Conservation (phyloP, 768 basidiomycete species). For the Gautieria morchelliformis region DNA sequence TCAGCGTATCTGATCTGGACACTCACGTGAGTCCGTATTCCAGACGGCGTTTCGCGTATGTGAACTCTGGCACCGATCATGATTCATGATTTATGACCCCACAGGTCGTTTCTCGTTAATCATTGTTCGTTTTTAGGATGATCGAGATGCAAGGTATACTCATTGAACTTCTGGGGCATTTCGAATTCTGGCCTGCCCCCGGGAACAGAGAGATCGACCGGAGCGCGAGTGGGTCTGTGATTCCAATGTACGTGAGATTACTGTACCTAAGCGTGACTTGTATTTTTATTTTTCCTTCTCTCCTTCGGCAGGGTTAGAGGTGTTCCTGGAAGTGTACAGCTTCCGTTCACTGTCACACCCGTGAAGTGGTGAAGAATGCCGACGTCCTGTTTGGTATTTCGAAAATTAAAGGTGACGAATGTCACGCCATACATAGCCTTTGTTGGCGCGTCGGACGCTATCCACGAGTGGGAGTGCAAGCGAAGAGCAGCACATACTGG, state of each 20-base stretch:
- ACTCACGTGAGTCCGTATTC: too few relatives aligned
- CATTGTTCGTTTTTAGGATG: conserved; percentile 15
- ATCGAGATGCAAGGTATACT: conserved; percentile 27
- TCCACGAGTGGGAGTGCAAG: too few relatives aligned
- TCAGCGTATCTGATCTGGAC: too few relatives aligned
- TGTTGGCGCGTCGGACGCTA: too few relatives aligned
- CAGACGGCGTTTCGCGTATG: conserved; percentile 6
- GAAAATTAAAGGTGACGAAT: too few relatives aligned
- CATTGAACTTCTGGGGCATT: conserved; percentile 27
- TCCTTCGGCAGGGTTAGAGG: background rate
- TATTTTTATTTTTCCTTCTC: background rate
- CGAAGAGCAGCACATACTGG: too few relatives aligned
- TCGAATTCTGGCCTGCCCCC: conserved; percentile 23
- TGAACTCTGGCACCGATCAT: background rate
- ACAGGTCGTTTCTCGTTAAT: background rate
- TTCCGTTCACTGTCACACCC: background rate
- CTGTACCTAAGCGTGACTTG: background rate
- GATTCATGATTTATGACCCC: too few relatives aligned
- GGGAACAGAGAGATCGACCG: conserved; percentile 23
- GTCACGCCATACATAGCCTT: too few relatives aligned
- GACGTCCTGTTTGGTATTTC: too few relatives aligned
- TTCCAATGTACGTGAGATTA: background rate
- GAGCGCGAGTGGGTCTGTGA: background rate
- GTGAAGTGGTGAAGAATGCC: background rate
- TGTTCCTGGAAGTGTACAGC: background rate